Conservation (phyloP, 1,284 basidiomycete species). For the Papiliotrema fonsecae region DNA sequence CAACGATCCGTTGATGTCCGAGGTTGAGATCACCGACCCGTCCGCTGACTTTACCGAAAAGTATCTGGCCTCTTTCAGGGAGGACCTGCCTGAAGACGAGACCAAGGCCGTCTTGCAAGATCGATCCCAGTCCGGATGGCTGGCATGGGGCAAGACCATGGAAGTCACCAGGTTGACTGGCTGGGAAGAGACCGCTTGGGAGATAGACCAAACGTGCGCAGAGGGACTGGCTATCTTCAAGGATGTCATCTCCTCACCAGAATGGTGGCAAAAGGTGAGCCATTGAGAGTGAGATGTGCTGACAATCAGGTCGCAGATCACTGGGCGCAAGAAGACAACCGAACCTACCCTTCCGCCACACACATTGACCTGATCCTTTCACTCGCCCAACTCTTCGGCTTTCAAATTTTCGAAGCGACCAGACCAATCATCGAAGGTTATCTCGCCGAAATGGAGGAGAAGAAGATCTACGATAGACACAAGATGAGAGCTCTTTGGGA, state of each 20-base stretch:
- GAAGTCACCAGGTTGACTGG: slow-evolving; percentile 61
- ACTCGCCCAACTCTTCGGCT: slow-evolving; percentile 50
- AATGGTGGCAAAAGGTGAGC: slow-evolving; percentile 57
- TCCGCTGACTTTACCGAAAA: slow-evolving; percentile 55
- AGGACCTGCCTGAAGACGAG: slow-evolving; percentile 41
- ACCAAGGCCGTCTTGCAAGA: slow-evolving; percentile 53
- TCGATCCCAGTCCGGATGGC: slow-evolving; percentile 77
- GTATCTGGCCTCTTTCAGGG: slow-evolving; percentile 52
- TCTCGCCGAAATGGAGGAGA: slow-evolving; percentile 39
- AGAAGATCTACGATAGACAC: slow-evolving; percentile 64
- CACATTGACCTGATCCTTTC: slow-evolving; percentile 52
- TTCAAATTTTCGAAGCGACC: slow-evolving; percentile 30
- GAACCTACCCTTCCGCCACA: slow-evolving; percentile 47
- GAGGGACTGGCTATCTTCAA: slow-evolving; percentile 60
- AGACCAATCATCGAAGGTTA: slow-evolving; percentile 37
- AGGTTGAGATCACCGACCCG: slow-evolving; percentile 53
- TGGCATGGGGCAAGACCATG: slow-evolving; percentile 70
- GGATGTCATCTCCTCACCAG: slow-evolving; percentile 52
- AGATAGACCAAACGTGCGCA: slow-evolving; percentile 64
- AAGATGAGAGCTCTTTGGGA: slow-evolving; percentile 89
- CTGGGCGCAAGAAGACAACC: slow-evolving; percentile 46
- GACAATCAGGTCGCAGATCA: slow-evolving; percentile 31
- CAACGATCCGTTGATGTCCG: slow-evolving; percentile 64
- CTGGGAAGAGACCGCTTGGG: slow-evolving; percentile 54
- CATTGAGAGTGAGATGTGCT: slow-evolving; percentile 1